Base-by-base conservation (phyloP, 192 early-diverging fungal species). In the Coemansia sp. region DNA sequence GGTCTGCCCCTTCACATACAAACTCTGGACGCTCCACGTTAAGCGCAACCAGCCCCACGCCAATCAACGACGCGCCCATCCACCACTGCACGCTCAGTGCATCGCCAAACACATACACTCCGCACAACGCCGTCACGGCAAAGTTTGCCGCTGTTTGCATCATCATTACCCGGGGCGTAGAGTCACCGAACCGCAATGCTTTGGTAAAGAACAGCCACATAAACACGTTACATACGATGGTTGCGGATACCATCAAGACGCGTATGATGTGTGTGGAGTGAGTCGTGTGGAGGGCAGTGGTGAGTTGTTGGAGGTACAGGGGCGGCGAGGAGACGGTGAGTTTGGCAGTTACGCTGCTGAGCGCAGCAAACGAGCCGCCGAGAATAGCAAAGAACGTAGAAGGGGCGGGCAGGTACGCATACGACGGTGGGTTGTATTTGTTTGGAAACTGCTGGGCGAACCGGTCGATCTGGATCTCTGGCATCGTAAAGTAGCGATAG, bases 121-220 rank as follows among this genome's bases (percentile, higher is more conserved):
- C 92, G 7, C 90, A 67, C 17, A 90, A 61, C 11, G 90, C 93
- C 2, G 91, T 90, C 25, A 84, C 79, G 35, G 73, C 80, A 80
- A 93, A 92, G 67, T 92, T 95, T 16, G 84, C 84, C 6, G 87
- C 89, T 17, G 85, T 93, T 75, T 93, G 93, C 59, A 93, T 65
- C 49, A 91, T 83, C 12, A 89, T 90, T 7, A 93, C 92, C 22
- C 89, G 85, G 3, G 87, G 72, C 3, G 93, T 91, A 14, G 92
- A 91, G 37, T 85, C 74, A 17, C 92, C 87, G 41, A 78, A 79
- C 54, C 85, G 87, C 29, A 96, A 79, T 5, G 93, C 92, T 58
- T 91, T 91, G 47, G 94, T 92, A 62, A 94, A 94, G 3, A 87
- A 74, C 3, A 86, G 86, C 94, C 94, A 96, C 94, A 96, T 96